Percentiles rank a stretch among this genome's conserved stretches.
phyloP scores from a whole-genome alignment of 805 yeast genomes.

The Saccharomycopsis vini region DNA sequence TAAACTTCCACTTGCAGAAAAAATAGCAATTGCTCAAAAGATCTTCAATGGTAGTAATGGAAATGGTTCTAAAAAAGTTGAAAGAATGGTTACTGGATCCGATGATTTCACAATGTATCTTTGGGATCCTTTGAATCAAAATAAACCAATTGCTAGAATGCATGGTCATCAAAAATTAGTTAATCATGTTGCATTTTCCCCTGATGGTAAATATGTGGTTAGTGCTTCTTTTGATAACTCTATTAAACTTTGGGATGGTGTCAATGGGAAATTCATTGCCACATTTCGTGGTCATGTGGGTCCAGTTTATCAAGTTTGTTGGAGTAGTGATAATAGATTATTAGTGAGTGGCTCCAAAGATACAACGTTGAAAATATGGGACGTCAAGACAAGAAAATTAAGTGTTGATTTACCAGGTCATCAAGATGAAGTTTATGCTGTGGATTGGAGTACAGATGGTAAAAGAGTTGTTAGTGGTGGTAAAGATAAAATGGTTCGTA shows the following conservation, averaged over 20 bases:
- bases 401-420: slow-evolving; percentile 93
- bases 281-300: slow-evolving; percentile 97
- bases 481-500: slow-evolving; percentile 84
- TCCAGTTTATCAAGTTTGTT: slow-evolving; percentile 93
- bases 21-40: slow-evolving; percentile 47
- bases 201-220: slow-evolving; percentile 85
- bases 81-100: slow-evolving; percentile 86
- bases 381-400: slow-evolving; percentile 74
- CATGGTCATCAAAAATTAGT: slow-evolving; percentile 97
- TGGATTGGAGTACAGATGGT: slow-evolving; percentile 97
- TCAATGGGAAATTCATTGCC: slow-evolving; percentile 79
- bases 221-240: slow-evolving; percentile 95
- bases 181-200: slow-evolving; percentile 91
- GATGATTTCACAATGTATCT: slow-evolving; percentile 97
- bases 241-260: slow-evolving; percentile 92
- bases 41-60: slow-evolving; percentile 50
- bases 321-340: slow-evolving; percentile 92
- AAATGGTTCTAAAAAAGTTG: slow-evolving; percentile 30
- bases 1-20: slow-evolving; percentile 39
- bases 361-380: slow-evolving; percentile 96
- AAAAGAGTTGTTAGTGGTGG: slow-evolving; percentile 94
- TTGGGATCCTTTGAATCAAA: slow-evolving; percentile 82
- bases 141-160: slow-evolving; percentile 86
- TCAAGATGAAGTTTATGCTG: slow-evolving; percentile 89
- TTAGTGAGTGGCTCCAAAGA: slow-evolving; percentile 92